These are phyloP conservation scores for Dactylellina sp. DNA, from an alignment of 2,329 filamentous ascomycete genomes.

Conservation along the genomic window DNA sequence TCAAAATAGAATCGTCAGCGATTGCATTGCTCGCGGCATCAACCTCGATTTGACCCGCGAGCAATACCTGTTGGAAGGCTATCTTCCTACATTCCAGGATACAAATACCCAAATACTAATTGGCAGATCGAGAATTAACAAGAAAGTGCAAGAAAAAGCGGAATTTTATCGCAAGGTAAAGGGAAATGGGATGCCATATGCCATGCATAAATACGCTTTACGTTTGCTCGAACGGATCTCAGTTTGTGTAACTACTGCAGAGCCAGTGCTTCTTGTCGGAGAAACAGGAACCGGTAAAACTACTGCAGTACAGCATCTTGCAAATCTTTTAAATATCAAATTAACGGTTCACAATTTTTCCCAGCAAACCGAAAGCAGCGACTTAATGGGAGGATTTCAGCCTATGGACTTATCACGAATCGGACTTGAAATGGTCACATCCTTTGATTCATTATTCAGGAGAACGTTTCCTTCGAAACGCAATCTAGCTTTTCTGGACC, in stretches of 20 bases:
- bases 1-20: constrained; percentile 73
- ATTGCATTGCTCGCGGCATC: constrained; percentile 84
- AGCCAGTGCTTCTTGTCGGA: constrained; percentile 93
- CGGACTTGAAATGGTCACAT: constrained; percentile 85
- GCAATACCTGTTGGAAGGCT: constrained; percentile 76
- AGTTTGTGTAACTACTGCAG: constrained; percentile 82
- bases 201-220: constrained; percentile 85
- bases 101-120: constrained; percentile 71
- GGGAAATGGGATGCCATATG: constrained; percentile 76
- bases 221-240: constrained; percentile 88
- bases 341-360: constrained; percentile 94
- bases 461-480: constrained; percentile 87
- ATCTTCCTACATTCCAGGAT: constrained; percentile 77
- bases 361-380: constrained; percentile 97
- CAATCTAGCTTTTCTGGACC: constrained; percentile 86
- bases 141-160: constrained; percentile 67
- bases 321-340: constrained; percentile 83
- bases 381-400: constrained; percentile 95
- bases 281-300: constrained; percentile 99
- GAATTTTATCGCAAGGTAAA: constrained; percentile 65
- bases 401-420: constrained; percentile 81
- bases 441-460: constrained; percentile 89
- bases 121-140: constrained; percentile 73
- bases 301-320: constrained; percentile 91
- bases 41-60: constrained; percentile 85